Conservation (phyloP, 2,329 filamentous ascomycete species). For the Fusarium goolgardi region DNA sequence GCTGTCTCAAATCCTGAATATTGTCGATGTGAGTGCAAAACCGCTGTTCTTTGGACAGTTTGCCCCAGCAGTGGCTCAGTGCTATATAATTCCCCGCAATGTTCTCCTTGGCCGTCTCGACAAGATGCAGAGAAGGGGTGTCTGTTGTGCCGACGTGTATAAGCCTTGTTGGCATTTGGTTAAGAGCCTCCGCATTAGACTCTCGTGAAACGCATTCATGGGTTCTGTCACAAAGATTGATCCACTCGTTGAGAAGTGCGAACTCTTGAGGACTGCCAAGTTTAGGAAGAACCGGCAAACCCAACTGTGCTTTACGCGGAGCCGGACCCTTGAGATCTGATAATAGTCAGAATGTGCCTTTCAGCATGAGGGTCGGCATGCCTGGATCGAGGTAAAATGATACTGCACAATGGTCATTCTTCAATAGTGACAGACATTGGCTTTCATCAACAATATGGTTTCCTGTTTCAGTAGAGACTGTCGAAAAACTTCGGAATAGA, state of each 20-base stretch:
- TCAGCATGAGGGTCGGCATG: background rate
- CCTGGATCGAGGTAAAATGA: background rate
- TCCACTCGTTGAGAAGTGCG: background rate
- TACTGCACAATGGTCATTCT: background rate
- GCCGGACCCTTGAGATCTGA: background rate
- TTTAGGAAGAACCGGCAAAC: background rate
- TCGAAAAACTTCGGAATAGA: background rate
- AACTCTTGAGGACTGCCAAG: background rate
- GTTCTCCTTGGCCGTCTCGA: background rate
- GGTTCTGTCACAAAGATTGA: background rate
- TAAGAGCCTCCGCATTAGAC: background rate
- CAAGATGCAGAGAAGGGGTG: background rate
- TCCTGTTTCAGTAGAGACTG: background rate
- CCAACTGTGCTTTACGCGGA: background rate
- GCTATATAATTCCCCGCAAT: background rate
- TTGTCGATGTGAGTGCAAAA: background rate
- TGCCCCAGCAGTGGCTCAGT: background rate
- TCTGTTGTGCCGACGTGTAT: background rate
- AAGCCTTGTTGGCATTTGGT: background rate
- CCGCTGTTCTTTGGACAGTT: rapidly evolving
- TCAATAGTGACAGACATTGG: background rate
- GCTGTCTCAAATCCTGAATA: background rate
- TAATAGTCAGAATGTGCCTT: background rate
- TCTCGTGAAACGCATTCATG: background rate
- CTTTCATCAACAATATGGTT: too few relatives aligned